Base-by-base conservation (phyloP, 2,329 filamentous ascomycete genomes). In the Chaetomiaceae sp. region DNA sequence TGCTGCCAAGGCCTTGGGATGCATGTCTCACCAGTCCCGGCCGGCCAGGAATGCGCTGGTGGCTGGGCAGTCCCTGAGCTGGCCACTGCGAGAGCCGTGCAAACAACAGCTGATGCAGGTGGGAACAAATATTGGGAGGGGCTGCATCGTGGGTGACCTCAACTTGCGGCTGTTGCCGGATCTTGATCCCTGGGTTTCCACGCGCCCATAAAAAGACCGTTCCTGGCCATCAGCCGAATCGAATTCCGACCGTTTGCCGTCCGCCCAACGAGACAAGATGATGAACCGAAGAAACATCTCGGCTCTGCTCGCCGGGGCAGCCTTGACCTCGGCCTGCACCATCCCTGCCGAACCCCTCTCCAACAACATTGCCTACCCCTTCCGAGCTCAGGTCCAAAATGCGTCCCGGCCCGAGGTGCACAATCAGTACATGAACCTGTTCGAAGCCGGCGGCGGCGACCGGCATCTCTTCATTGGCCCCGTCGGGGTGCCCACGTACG, bases 391-490 rank as follows among this genome's bases (percentile, higher is more conserved):
- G 54, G 65, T 72, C 29, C 71, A 73, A 58, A 72, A 72, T 57
- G 57, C 66, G 4, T 60, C 64, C 6, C 66, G 65, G 23, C 66
- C 69, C 1, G 53, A 64, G 5, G 61, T 73, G 22, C 68, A 74
- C 62, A 67, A 72, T 61, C 60, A 65, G 25, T 65, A 66, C 50
- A 62, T 72, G 60, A 72, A 72, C 56, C 61, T 69, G 46, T 65
- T 65, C 53, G 56, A 61, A 29, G 65, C 68, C 5, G 71, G 70
- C 3, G 71, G 69, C 23, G 70, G 69, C 8, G 72, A 74, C 46
- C 67, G 66, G 47, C 71, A 74, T 57, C 59, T 73, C n/a, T 72
- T 70, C 51, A 65, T 74, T 25, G 64, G 63, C 31, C 70, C 71
- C 1, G 64, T 63, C 17, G 58, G 63, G 22, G 49, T 40, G 9